Percentiles rank a stretch among this genome's conserved stretches.
Conservation (phyloP, 2,329 filamentous ascomycete species). For the Zymoseptoria pseudotritici region DNA sequence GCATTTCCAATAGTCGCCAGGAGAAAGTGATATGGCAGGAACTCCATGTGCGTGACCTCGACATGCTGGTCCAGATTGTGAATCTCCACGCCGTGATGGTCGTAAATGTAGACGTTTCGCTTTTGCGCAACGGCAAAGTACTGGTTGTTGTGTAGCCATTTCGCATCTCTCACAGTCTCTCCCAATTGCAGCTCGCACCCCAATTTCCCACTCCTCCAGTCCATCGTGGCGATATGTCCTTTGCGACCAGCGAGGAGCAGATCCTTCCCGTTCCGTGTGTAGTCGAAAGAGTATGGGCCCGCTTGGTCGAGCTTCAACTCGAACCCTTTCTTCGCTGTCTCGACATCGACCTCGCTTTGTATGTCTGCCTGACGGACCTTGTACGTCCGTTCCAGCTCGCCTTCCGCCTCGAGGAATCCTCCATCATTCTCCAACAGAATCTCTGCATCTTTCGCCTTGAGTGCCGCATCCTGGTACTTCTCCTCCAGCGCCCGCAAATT, state of each 20-base stretch:
- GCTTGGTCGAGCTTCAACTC: constrained; percentile 75
- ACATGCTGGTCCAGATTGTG: constrained; percentile 86
- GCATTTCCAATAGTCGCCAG: constrained; percentile 76
- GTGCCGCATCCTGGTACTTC: constrained; percentile 72
- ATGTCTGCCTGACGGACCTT: constrained; percentile 88
- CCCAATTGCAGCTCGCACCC: constrained; percentile 85
- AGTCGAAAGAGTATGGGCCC: constrained; percentile 83
- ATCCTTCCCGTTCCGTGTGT: constrained; percentile 80
- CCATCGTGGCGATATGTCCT: constrained; percentile 92
- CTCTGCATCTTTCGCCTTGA: constrained; percentile 90
- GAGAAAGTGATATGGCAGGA: constrained; percentile 92
- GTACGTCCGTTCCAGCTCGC: constrained; percentile 83
- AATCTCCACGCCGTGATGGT: constrained; percentile 79
- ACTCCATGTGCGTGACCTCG: constrained; percentile 90
- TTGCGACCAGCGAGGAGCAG: constrained; percentile 81
- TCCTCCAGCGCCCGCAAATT: constrained; percentile 72
- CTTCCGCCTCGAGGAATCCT: constrained; percentile 83
- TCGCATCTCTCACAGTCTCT: constrained; percentile 82
- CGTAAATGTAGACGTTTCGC: constrained; percentile 95
- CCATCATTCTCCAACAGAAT: constrained; percentile 80
- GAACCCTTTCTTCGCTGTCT: constrained; percentile 87
- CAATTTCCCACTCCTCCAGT: constrained; percentile 87
- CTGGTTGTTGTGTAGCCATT: constrained; percentile 92
- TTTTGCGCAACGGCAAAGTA: constrained; percentile 94
- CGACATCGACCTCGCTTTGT: constrained; percentile 61